phyloP scores from a whole-genome alignment of 2,329 filamentous ascomycete species.

The Canariomyces notabilis region DNA sequence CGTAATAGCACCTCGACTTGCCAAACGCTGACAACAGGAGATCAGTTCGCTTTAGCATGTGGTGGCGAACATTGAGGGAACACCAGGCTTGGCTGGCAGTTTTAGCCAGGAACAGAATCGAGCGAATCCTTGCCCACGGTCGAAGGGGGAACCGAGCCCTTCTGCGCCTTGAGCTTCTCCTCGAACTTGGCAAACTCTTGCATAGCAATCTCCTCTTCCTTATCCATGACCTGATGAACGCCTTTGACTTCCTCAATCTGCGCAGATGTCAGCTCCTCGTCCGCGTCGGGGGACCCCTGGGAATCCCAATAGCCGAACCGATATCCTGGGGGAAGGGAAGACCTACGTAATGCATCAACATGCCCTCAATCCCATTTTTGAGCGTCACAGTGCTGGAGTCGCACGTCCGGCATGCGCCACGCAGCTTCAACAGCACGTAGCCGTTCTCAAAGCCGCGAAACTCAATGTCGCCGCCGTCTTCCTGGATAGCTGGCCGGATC shows the following conservation, averaged over 20 bases:
- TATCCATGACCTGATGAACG: slow-evolving; percentile 83
- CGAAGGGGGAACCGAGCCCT: slow-evolving; percentile 37
- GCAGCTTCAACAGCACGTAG: slow-evolving; percentile 76
- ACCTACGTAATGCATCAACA: slow-evolving; percentile 94
- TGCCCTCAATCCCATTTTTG: slow-evolving; percentile 96
- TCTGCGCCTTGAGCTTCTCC: slow-evolving; percentile 64
- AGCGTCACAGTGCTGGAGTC: slow-evolving; percentile 95
- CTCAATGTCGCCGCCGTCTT: slow-evolving; percentile 96
- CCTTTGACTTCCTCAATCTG: slow-evolving; percentile 94
- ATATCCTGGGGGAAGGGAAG: slow-evolving; percentile 5
- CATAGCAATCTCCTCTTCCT: slow-evolving; percentile 84
- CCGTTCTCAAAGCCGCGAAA: slow-evolving; percentile 86
- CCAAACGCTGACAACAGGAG: no score
- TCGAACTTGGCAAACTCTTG: slow-evolving; percentile 93
- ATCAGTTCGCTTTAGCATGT: no score
- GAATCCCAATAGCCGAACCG: background rate
- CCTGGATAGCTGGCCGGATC: slow-evolving; percentile 91
- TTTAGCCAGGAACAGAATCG: slow-evolving; percentile 35
- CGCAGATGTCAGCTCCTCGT: slow-evolving; percentile 1
- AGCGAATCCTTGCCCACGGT: slow-evolving; percentile 36
- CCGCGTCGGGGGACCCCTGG: background rate
- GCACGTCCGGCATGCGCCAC: slow-evolving; percentile 91
- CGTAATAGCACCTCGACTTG: no score
- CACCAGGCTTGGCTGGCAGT: background rate
- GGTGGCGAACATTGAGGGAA: background rate